Evolutionary conservation across 176 grass and related monocot species (phyloP).

Genomic region (Hordeum marinum): DNA sequence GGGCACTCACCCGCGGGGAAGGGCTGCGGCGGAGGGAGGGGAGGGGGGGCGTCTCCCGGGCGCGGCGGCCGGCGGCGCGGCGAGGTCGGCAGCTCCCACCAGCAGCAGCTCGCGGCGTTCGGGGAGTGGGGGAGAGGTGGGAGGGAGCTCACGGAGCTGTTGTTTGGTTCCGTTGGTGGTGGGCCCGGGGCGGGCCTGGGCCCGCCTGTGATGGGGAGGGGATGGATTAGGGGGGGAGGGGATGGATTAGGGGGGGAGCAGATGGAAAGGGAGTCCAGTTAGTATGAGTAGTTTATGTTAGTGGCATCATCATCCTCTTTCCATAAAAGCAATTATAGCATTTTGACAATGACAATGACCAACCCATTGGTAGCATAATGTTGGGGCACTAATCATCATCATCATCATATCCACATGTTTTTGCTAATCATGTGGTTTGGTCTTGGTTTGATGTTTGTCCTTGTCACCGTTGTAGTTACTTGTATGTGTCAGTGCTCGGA

Average conservation of each 20-base stretch:
- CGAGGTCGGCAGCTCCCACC: slow-evolving; percentile 30
- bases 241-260: background rate
- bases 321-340: background rate
- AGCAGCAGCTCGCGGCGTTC: slow-evolving; percentile 12
- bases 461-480: background rate
- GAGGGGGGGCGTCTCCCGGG: background rate
- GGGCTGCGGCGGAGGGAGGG: background rate
- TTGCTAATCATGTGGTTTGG: background rate
- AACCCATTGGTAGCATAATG: background rate
- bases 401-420: background rate
- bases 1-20: background rate
- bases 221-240: background rate
- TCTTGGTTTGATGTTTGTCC: background rate
- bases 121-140: background rate
- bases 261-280: background rate
- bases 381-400: background rate
- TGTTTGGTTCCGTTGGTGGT: slow-evolving; percentile 30
- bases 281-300: background rate
- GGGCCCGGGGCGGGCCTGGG: background rate
- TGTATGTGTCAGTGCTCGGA: too few relatives aligned
- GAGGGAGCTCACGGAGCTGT: background rate
- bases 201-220: background rate
- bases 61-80: background rate
- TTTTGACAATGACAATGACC: background rate
- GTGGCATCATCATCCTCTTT: background rate